phyloP scores from a whole-genome alignment of 345 rosid species.

The Firmiana major region DNA sequence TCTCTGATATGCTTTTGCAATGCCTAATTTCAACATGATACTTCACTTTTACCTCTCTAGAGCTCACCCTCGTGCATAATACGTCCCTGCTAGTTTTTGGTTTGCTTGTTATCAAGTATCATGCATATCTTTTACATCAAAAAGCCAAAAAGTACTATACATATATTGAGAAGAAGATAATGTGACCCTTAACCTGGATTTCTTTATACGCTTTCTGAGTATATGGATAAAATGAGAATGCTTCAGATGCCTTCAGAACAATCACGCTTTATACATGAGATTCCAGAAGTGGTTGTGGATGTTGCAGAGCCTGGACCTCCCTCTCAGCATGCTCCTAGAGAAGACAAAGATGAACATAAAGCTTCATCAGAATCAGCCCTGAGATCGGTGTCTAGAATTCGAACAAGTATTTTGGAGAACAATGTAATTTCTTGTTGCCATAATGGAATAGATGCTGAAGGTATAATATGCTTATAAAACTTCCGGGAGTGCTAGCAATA shows the following conservation, averaged over 20 bases:
- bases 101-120: not conserved
- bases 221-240: slow-evolving; percentile 29
- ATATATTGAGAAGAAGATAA: not conserved
- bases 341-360: not conserved
- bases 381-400: not conserved
- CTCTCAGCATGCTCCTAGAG: not conserved
- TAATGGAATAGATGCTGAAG: slow-evolving; percentile 13
- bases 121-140: not conserved
- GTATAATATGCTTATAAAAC: no score
- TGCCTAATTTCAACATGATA: not conserved
- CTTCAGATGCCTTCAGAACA: slow-evolving; percentile 44
- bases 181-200: slow-evolving; percentile 26
- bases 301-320: slow-evolving; percentile 11
- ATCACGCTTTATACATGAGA: slow-evolving; percentile 36
- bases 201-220: slow-evolving; percentile 27
- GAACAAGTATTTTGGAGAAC: not conserved
- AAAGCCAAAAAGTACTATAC: not conserved
- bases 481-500: no score
- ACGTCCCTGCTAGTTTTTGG: not conserved
- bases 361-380: not conserved
- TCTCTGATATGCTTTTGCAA: not conserved
- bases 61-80: not conserved
- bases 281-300: slow-evolving; percentile 46
- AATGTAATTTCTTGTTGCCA: not conserved
- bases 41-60: not conserved